phyloP scores from a whole-genome alignment of 768 basidiomycete species.

The Naematelia encephala region DNA sequence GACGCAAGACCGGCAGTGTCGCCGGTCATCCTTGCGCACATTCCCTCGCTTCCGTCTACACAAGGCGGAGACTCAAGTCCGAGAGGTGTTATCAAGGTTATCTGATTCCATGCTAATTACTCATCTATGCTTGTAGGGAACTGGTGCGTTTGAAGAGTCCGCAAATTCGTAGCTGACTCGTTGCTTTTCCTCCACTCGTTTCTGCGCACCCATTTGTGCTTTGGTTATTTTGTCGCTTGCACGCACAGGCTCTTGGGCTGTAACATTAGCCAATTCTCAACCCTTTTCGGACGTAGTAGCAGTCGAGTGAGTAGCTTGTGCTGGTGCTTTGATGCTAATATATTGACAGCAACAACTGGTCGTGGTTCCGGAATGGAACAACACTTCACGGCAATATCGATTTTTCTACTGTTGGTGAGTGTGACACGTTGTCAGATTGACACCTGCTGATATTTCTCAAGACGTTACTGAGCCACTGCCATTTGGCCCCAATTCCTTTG shows the following conservation, averaged over 20 bases:
- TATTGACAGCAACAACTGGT: constrained; percentile 31
- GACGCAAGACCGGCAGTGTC: background rate
- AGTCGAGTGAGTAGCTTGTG: constrained; percentile 38
- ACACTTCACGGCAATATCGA: constrained; percentile 39
- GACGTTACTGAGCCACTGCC: constrained; percentile 35
- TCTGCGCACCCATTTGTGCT: too few species aligned
- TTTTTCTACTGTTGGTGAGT: constrained; percentile 31
- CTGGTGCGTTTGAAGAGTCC: constrained; percentile 12
- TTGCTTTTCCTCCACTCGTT: too few species aligned
- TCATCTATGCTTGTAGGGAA: constrained; percentile 11
- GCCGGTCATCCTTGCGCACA: background rate
- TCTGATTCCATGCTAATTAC: constrained; percentile 1
- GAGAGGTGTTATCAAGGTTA: background rate
- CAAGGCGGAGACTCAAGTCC: background rate
- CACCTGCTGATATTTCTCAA: constrained; percentile 7
- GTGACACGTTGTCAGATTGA: background rate
- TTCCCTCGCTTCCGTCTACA: background rate
- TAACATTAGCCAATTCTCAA: constrained; percentile 24
- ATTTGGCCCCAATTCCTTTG: constrained; percentile 22
- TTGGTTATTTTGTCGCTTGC: constrained; percentile 1
- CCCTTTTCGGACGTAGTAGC: constrained; percentile 32
- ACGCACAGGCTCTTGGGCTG: constrained; percentile 34
- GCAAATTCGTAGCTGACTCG: too few species aligned
- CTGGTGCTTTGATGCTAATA: background rate
- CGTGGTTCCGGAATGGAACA: constrained; percentile 7